These are phyloP conservation scores for Thelonectria discophora DNA, from an alignment of 2,329 filamentous ascomycete species.

Conservation along the genomic window DNA sequence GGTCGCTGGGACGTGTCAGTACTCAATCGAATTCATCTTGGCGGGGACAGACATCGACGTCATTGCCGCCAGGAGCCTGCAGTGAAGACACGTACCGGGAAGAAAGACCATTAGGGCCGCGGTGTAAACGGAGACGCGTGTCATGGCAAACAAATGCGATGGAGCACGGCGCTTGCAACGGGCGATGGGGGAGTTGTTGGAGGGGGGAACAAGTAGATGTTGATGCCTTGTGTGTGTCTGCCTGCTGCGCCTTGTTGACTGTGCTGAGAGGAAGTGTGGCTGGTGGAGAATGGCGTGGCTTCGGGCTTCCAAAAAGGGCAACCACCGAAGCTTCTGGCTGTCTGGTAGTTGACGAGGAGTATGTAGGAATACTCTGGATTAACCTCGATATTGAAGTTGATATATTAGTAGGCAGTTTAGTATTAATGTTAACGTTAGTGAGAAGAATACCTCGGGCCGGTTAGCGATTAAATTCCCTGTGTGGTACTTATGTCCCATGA, in stretches of 20 bases:
- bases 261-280: constrained; percentile 22
- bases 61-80: constrained; percentile 31
- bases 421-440: too few species aligned
- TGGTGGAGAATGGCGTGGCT: constrained; percentile 17
- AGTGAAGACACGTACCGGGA: constrained; percentile 50
- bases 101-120: constrained; percentile 54
- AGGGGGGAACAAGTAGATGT: constrained; percentile 31
- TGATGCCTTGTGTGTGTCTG: constrained; percentile 34
- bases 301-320: constrained; percentile 12
- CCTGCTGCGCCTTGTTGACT: constrained; percentile 33
- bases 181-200: constrained; percentile 6
- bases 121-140: constrained; percentile 54
- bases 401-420: too few species aligned
- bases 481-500: too few species aligned
- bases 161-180: constrained; percentile 4
- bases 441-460: too few species aligned
- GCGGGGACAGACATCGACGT: constrained; percentile 31
- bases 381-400: too few species aligned
- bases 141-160: constrained; percentile 47
- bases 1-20: constrained; percentile 64
- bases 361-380: too few species aligned
- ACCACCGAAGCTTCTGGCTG: not conserved
- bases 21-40: not conserved
- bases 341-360: not conserved
- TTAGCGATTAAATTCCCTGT: too few species aligned